These are phyloP conservation scores for Ogataea ganodermae DNA, from an alignment of 805 yeast species.

Conservation along the genomic window DNA sequence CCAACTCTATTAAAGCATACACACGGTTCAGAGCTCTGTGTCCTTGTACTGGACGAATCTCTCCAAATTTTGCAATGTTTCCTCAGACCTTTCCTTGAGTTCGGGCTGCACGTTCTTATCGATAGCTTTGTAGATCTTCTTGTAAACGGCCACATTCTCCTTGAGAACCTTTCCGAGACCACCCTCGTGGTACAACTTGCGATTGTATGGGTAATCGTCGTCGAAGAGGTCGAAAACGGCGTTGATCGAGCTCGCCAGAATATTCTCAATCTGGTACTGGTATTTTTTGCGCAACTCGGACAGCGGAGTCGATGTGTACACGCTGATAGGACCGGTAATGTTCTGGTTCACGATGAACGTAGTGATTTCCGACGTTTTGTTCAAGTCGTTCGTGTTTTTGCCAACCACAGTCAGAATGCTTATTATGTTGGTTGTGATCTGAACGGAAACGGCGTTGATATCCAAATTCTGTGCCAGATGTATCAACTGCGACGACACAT, in stretches of 20 bases:
- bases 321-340: slow-evolving; percentile 21
- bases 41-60: slow-evolving; percentile 79
- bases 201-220: slow-evolving; percentile 73
- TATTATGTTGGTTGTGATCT: slow-evolving; percentile 23
- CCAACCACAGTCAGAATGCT: slow-evolving; percentile 31
- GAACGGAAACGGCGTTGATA: slow-evolving; percentile 15
- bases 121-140: slow-evolving; percentile 56
- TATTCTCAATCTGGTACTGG: slow-evolving; percentile 28
- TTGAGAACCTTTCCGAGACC: slow-evolving; percentile 47
- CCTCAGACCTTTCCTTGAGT: slow-evolving; percentile 65
- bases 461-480: slow-evolving; percentile 8
- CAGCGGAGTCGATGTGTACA: slow-evolving; percentile 15
- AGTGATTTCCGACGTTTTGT: slow-evolving; percentile 21
- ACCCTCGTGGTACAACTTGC: slow-evolving; percentile 60
- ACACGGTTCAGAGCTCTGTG: slow-evolving; percentile 36
- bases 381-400: slow-evolving; percentile 21
- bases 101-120: slow-evolving; percentile 63
- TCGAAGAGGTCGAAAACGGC: slow-evolving; percentile 76
- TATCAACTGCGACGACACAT: slow-evolving; percentile 5
- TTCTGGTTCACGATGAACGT: slow-evolving; percentile 31
- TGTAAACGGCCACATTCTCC: slow-evolving; percentile 48
- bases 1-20: not conserved
- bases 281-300: slow-evolving; percentile 30
- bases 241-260: slow-evolving; percentile 60
- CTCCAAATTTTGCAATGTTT: slow-evolving; percentile 62